Evolutionary conservation across 805 yeast genomes (phyloP).

Genomic region (Zygosaccharomyces rouxii): DNA sequence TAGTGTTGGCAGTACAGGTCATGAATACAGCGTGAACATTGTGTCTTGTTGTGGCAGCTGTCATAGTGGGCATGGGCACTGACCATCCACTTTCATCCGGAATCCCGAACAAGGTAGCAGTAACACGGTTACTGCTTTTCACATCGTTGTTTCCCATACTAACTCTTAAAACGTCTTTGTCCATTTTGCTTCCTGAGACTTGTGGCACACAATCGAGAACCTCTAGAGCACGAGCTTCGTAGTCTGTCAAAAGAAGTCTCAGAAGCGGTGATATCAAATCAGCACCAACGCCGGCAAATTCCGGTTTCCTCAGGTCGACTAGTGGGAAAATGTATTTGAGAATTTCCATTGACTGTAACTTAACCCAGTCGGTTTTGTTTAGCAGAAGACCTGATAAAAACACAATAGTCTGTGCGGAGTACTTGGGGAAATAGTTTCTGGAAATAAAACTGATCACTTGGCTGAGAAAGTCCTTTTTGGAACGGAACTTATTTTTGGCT

Average conservation of each 20-base stretch:
- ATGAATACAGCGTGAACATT: conserved; percentile 94
- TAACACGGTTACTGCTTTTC: conserved; percentile 75
- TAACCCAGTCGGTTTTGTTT: conserved; percentile 75
- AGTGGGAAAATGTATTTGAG: conserved; percentile 70
- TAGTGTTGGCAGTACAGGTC: conserved; percentile 53
- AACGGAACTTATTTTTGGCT: conserved; percentile 73
- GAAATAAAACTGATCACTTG: conserved; percentile 74
- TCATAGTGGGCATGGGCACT: conserved; percentile 88
- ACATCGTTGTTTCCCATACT: conserved; percentile 78
- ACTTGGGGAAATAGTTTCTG: conserved; percentile 64
- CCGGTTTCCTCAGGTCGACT: conserved; percentile 71
- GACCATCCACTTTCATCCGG: conserved; percentile 96
- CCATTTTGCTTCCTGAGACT: conserved; percentile 87
- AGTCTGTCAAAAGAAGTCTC: conserved; percentile 73
- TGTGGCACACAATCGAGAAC: conserved; percentile 81
- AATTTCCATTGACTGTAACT: conserved; percentile 70
- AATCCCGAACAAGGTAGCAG: conserved; percentile 88
- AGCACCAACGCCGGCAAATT: conserved; percentile 87
- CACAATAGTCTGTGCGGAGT: conserved; percentile 68
- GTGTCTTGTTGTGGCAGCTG: conserved; percentile 82
- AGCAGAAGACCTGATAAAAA: conserved; percentile 74
- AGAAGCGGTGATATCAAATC: conserved; percentile 88
- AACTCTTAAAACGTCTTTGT: conserved; percentile 86
- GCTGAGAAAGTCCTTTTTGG: conserved; percentile 82
- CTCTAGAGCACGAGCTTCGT: conserved; percentile 82